Evolutionary conservation across 2,329 filamentous ascomycete species (phyloP), one percentile per base, ranked within the genome.

Genomic region (Alternaria solani): DNA sequence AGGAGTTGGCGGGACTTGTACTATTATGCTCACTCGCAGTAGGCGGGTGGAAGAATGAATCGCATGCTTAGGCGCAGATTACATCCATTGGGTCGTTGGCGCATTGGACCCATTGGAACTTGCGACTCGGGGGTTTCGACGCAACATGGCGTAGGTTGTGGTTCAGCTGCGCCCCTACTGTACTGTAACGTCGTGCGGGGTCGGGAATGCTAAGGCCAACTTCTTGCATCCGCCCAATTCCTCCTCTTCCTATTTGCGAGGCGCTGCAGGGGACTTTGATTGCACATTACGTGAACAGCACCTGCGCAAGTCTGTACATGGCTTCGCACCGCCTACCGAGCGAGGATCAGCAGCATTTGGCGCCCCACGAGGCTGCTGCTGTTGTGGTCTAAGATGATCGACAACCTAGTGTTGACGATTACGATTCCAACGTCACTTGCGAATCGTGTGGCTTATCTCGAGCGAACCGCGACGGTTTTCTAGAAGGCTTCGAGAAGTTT

Each of bases 401-500:
- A 36, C 32, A 5, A 38, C 8, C 46, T 53, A 43, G 39, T 23
- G 23, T n/a, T 43, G 51, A n/a, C 51, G 23, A 44, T 44, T 53
- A 44, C 34, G 28, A 44, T 42, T 18, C 25, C 18, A 30, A 55
- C 42, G 43, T 55, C 41, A 48, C 25, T 42, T 42, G 39, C 39
- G 20, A 25, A 52, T 42, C 34, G 11, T 42, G 38, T 41, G 25
- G 43, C 44, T 41, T 32, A 41, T 51, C 28, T 44, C 18, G 9
- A 43, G 25, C 52, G 23, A 48, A 34, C 25, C 14, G 18, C 52
- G 47, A 20, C 18, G 6, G 8, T 7, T 41, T 57, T 57, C 55
- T 43, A 49, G 55, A 57, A 57, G 38, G 20, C 46, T 57, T 57
- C 47, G 55, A 57, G 47, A 57, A 51, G 47, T 23, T 44, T 57